Evolutionary conservation across 2,329 filamentous ascomycete species (phyloP).

Genomic region (Penicillium sp.): DNA sequence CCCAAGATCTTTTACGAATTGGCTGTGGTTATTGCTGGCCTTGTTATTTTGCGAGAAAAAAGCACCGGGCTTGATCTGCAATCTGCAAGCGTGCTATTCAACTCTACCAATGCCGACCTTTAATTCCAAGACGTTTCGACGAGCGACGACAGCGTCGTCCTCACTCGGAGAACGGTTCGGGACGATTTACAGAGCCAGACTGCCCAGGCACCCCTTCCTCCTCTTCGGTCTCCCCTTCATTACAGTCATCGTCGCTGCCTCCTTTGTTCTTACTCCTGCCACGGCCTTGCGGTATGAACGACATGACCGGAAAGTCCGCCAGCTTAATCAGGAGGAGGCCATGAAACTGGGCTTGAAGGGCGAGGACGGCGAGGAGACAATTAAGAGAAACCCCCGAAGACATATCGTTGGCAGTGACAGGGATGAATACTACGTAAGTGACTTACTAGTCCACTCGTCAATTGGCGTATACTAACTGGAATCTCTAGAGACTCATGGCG

Average conservation of each 20-base stretch:
- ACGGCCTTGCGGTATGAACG: constrained; percentile 92
- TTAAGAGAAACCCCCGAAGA: constrained; percentile 49
- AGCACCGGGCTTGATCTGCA: background rate
- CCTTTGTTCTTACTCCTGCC: constrained; percentile 90
- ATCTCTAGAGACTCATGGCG: constrained; percentile 65
- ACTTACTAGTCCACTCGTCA: background rate
- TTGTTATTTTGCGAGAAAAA: background rate
- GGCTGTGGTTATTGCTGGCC: background rate
- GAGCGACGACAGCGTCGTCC: constrained; percentile 43
- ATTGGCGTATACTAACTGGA: background rate
- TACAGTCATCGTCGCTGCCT: constrained; percentile 80
- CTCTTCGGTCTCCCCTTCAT: constrained; percentile 95
- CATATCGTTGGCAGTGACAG: constrained; percentile 40
- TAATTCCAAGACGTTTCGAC: constrained; percentile 66
- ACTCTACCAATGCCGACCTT: constrained; percentile 56
- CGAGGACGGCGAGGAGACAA: constrained; percentile 71
- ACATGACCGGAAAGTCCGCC: constrained; percentile 82
- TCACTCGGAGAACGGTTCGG: constrained; percentile 66
- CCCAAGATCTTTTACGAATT: background rate
- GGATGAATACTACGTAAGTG: constrained; percentile 46
- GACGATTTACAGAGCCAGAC: constrained; percentile 68
- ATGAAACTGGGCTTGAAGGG: constrained; percentile 69
- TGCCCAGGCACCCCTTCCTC: constrained; percentile 79
- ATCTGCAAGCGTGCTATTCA: background rate
- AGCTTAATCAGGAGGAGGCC: constrained; percentile 80